Conservation (phyloP, 495 filamentous ascomycete genomes). For the Podospora appendiculata region DNA sequence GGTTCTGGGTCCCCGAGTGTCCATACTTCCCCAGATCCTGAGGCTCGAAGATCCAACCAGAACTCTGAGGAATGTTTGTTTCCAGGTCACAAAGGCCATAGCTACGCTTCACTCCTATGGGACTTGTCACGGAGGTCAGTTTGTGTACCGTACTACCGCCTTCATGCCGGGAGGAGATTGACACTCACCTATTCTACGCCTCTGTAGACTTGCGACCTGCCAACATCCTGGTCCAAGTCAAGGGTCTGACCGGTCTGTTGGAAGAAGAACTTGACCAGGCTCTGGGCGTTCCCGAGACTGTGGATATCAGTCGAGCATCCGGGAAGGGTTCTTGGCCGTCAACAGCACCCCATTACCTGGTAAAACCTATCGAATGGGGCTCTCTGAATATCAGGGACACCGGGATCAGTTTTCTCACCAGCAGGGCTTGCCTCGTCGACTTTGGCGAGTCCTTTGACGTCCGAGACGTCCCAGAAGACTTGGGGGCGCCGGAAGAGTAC, state of each 20-base stretch:
- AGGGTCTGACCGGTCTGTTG: conserved; percentile 9
- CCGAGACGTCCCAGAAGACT: conserved; percentile 8
- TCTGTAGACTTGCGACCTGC: conserved; percentile 20
- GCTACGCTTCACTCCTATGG: conserved; percentile 19
- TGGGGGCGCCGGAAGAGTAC: conserved; percentile 21
- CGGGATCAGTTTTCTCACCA: conserved; percentile 8
- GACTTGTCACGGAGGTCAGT: conserved; percentile 25
- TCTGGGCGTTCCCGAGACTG: conserved; percentile 16
- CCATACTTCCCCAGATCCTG: conserved; percentile 6
- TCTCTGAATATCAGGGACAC: not conserved
- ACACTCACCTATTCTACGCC: too few species aligned
- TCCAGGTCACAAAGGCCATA: conserved; percentile 17
- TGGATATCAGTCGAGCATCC: conserved; percentile 6
- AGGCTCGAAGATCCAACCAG: conserved; percentile 1
- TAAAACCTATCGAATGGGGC: conserved; percentile 14
- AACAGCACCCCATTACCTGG: conserved; percentile 19
- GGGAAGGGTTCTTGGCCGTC: conserved; percentile 2
- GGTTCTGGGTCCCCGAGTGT: conserved; percentile 20
- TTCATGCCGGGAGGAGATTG: too few species aligned
- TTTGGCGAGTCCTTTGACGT: conserved; percentile 23
- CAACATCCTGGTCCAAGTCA: conserved; percentile 18
- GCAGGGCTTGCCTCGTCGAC: conserved; percentile 18
- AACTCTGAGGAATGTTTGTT: conserved; percentile 9
- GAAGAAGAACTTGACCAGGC: conserved; percentile 14
- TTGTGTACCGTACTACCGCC: too few species aligned